Percentiles rank a stretch among this genome's conserved stretches.
phyloP scores from a whole-genome alignment of 225 moss, liverwort and hornwort genomes.

The Thuidium tamariscinum region DNA sequence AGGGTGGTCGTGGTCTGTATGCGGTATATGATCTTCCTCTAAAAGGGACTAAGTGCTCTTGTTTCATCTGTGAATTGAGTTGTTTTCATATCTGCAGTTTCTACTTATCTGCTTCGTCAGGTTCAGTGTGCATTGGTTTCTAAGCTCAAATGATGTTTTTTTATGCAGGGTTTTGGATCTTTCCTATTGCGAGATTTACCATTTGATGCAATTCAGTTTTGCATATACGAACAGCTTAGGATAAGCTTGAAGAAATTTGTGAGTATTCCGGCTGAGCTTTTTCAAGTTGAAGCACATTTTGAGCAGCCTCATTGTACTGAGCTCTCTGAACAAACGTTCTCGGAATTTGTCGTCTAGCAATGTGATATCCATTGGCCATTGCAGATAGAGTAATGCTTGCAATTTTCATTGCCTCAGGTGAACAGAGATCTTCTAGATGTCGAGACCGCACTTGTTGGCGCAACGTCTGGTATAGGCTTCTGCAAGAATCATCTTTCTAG shows the following conservation, averaged over 20 bases:
- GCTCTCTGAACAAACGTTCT: not conserved
- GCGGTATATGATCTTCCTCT: constrained; percentile 31
- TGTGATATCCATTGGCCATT: not conserved
- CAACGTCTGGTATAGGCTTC: constrained; percentile 52
- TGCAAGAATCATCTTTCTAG: not conserved
- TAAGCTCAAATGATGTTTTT: not conserved
- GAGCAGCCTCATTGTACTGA: not conserved
- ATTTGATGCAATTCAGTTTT: constrained; percentile 97
- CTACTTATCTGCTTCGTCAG: not conserved
- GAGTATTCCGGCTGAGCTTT: not conserved
- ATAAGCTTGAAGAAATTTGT: constrained; percentile 59
- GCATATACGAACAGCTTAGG: constrained; percentile 90
- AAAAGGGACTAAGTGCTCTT: not conserved
- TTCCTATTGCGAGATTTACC: constrained; percentile 91
- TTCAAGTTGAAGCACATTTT: not conserved
- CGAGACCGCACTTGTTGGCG: constrained; percentile 86
- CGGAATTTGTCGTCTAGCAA: not conserved
- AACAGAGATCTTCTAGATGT: constrained; percentile 77
- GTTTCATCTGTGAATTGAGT: not conserved
- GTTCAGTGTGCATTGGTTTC: not conserved
- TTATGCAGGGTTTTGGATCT: constrained; percentile 82
- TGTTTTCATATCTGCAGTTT: not conserved
- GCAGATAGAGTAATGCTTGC: not conserved
- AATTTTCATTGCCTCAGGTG: constrained; percentile 33
- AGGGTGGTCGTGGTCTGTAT: constrained; percentile 60